Evolutionary conservation across 192 early-diverging fungal genomes (phyloP).

Genomic region (Paraglomus brasilianum): DNA sequence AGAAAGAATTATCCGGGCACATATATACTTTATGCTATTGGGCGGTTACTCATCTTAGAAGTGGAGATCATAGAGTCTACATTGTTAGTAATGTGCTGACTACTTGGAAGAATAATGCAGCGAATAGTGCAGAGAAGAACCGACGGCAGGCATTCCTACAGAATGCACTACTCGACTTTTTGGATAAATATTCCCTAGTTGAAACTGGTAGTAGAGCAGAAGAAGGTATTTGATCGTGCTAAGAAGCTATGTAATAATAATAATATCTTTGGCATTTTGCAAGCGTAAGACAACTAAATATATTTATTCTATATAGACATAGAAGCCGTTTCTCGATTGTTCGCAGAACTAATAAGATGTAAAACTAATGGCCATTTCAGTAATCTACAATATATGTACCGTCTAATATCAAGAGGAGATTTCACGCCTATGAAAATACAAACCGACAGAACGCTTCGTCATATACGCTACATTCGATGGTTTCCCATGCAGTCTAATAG

Average conservation of each 20-base stretch:
- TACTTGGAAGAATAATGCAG: slow-evolving; percentile 40
- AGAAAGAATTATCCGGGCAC: slow-evolving; percentile 11
- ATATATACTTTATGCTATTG: slow-evolving; percentile 52
- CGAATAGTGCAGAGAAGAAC: slow-evolving; percentile 26
- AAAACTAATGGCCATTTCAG: slow-evolving; percentile 48
- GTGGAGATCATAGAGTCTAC: slow-evolving; percentile 50
- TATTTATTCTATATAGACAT: slow-evolving; percentile 16
- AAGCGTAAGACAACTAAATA: too few species aligned
- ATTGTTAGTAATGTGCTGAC: slow-evolving; percentile 45
- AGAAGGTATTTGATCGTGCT: background rate
- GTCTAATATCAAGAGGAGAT: slow-evolving; percentile 59
- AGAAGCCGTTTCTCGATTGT: slow-evolving; percentile 45
- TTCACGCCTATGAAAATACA: slow-evolving; percentile 35
- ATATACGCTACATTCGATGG: slow-evolving; percentile 46
- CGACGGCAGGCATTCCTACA: slow-evolving; percentile 38
- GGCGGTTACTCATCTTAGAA: slow-evolving; percentile 46
- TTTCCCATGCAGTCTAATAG: slow-evolving; percentile 44
- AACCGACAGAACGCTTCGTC: slow-evolving; percentile 36
- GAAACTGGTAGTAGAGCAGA: background rate
- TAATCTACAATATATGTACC: slow-evolving; percentile 53
- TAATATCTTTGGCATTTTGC: too few species aligned
- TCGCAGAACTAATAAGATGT: slow-evolving; percentile 52
- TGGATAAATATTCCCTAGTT: slow-evolving; percentile 41
- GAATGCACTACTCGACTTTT: slow-evolving; percentile 48
- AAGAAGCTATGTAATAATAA: too few species aligned